Percentiles rank a stretch among this genome's conserved stretches.
These are phyloP conservation scores for Aspergillus heteromorphus DNA, from an alignment of 495 filamentous ascomycete species.

Conservation along the genomic window DNA sequence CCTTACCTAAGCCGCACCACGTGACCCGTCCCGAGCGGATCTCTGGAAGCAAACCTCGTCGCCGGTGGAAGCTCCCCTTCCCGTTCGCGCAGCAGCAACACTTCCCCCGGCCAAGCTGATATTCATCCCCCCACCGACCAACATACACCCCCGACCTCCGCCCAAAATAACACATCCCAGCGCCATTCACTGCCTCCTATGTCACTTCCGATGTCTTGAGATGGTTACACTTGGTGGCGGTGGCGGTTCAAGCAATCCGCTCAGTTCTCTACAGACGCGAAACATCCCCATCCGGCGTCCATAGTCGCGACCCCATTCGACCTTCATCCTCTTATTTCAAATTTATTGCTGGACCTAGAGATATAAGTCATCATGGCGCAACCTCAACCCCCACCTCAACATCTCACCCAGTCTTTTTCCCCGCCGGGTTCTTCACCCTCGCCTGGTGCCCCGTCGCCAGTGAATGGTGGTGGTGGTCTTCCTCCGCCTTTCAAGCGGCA, in stretches of 20 bases:
- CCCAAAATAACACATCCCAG: neutral
- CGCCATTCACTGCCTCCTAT: conserved; percentile 11
- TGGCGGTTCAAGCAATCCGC: conserved; percentile 42
- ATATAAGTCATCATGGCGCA: conserved; percentile 54
- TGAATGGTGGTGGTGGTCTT: conserved; percentile 31
- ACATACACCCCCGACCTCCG: conserved; percentile 3
- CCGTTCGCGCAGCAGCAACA: conserved; percentile 15
- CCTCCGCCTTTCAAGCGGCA: conserved; percentile 60
- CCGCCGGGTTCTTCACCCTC: conserved; percentile 51
- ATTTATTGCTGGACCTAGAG: conserved; percentile 1
- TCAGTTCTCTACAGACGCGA: conserved; percentile 33
- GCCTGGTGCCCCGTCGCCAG: conserved; percentile 36
- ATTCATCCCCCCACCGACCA: conserved; percentile 9
- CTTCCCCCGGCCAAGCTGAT: neutral
- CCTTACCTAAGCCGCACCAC: conserved; percentile 7
- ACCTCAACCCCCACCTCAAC: conserved; percentile 46
- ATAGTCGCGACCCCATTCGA: conserved; percentile 14
- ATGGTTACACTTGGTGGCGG: conserved; percentile 41
- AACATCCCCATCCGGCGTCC: conserved; percentile 24
- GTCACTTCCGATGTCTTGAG: conserved; percentile 27
- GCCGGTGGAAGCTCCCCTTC: conserved; percentile 19
- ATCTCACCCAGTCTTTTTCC: conserved; percentile 48
- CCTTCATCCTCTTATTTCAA: neutral
- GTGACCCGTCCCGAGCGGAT: conserved; percentile 13
- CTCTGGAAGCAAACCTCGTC: conserved; percentile 20